Base-by-base conservation (phyloP, 805 yeast genomes). In the Sugiyamaella chiloensis region DNA sequence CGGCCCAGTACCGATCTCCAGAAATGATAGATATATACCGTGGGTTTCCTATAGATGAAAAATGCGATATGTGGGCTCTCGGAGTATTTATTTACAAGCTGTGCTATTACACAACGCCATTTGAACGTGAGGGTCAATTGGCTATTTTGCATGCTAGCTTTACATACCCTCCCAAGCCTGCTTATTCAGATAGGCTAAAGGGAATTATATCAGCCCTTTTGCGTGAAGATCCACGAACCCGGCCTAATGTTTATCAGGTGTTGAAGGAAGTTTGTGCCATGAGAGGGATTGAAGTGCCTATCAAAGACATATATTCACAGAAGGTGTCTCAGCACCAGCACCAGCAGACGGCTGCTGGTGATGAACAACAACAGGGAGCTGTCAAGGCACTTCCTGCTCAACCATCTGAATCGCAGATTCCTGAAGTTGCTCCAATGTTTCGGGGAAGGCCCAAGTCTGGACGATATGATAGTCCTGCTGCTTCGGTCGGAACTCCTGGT, bases 41-140 rank as follows among this genome's bases (percentile, higher is more conserved):
- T 40, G 86, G 89, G 5, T 69, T 81, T 40, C 93, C 96, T 1
- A 85, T 91, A 34, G 93, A 91, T 65, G 95, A 90, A 59, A 88
- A 88, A 65, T 76, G 91, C 5, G 99, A 91, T 67, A 86, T 91
- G 41, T 91, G 99, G 99, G 99, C 99, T 0, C 69, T 91, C 41
- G 99, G 99, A 8, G 83, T 93, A 26, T 87, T 93, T 53, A 72
- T 93, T 43, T 91, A 87, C 72, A 91, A 91, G 63, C 71, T 91
- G 52, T 84, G 96, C 67, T 91, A 85, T 68, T 91, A 87, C 66
- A 90, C 85, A 1, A 91, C 99, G 1, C 99, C 99, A 1, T 91
- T 93, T 65, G 99, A 91, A 66, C 61, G 62, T 39, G 82, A 85
- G 36, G 87, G 88, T 32, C 96, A 87, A 55, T 74, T 87, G 58